Conservation (phyloP, 345 rosid species). For the Syzygium aromaticum region DNA sequence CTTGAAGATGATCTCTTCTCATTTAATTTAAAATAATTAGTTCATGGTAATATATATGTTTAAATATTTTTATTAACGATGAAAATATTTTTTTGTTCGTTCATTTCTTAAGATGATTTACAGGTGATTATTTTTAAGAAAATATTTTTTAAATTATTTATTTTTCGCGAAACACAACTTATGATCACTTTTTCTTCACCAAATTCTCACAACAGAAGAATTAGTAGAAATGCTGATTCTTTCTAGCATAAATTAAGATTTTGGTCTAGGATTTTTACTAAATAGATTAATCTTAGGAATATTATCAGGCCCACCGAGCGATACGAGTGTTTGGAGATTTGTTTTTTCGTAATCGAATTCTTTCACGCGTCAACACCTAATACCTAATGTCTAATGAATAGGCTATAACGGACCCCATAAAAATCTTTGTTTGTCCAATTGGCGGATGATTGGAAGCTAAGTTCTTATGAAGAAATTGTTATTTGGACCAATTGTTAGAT, state of each 20-base stretch:
- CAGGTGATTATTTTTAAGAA: not conserved
- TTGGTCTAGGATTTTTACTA: not conserved
- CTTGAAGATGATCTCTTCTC: too few species aligned
- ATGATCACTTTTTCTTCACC: not conserved
- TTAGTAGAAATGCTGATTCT: not conserved
- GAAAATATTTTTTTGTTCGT: not conserved
- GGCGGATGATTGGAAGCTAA: not conserved
- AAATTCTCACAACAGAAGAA: not conserved
- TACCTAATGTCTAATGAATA: not conserved
- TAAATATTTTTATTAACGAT: too few species aligned
- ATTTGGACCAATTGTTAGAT: not conserved
- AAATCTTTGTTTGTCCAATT: not conserved
- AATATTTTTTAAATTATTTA: not conserved
- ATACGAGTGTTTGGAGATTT: not conserved
- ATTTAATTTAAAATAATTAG: too few species aligned
- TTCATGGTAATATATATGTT: too few species aligned
- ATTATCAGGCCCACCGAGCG: not conserved
- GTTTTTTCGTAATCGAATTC: not conserved
- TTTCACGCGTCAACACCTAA: not conserved
- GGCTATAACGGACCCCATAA: not conserved
- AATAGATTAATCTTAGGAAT: not conserved
- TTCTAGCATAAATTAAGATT: not conserved
- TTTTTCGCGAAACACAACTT: not conserved
- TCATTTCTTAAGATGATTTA: not conserved
- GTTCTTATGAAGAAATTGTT: not conserved